Base-by-base conservation (phyloP, 768 basidiomycete genomes). In the Xerocomellus amylosporus region DNA sequence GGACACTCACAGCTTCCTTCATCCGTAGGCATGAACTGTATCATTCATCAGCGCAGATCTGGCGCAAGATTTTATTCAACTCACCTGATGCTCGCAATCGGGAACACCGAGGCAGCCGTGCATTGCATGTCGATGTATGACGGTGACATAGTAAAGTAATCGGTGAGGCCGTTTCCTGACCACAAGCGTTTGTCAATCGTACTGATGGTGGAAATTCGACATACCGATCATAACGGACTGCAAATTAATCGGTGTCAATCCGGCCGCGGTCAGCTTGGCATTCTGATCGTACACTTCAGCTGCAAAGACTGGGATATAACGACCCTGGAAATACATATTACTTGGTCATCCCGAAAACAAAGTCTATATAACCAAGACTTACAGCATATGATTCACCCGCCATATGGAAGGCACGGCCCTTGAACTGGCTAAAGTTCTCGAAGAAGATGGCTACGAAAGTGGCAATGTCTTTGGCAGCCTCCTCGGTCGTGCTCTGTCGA, bases 371-470 rank as follows among this genome's bases (percentile, higher is more conserved):
- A 17, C 15, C 3, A 5, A 14, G 20, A 55, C 54, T 44, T 56
- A 80, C 83, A 13, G 74, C 82, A 38, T 83, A 82, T 5, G 80
- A 82, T 68, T 83, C 77, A 14, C 77, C 84, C 2, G 82, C 74
- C 74, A 87, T 77, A 55, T 87, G 84, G 68, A 86, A 84, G 20
- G 63, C 58, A 17, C 87, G 73, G 2, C 85, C 86, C 59, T 86
- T 83, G 74, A 89, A 88, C 60, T 85, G 74, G 51, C 69, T 76
- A 64, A 91, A 91, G 53, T 84, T 77, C 60, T 89, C 86, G 45
- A 89, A 89, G 71, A 89, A 89, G 50, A 90, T 81, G 4, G 79
- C 73, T 0, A 89, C 75, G 59, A 90, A 90, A 0, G 83, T 80
- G 0, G 86, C 85, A 5, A 90, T 81, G 59, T 90, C 87, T 48